A percentile compares a stretch with the other conserved stretches of the same genome.
Conservation (phyloP, 2,329 filamentous ascomycete genomes). For the Aspergillus ochraceoroseus region DNA sequence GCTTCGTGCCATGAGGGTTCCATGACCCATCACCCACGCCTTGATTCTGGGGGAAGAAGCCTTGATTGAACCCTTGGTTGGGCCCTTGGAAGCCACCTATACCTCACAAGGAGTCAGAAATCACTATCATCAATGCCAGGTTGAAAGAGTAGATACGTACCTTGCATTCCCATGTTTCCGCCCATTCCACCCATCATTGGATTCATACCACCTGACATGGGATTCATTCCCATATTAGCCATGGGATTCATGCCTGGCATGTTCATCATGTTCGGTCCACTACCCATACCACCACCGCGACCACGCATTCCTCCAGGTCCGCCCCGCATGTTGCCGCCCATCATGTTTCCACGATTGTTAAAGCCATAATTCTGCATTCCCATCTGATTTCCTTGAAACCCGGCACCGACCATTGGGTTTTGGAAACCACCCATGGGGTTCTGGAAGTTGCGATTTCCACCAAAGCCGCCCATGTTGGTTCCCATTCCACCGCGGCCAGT, state of each 20-base stretch:
- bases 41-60: conserved; percentile 60
- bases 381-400: conserved; percentile 44
- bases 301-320: conserved; percentile 56
- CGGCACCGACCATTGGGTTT: conserved; percentile 45
- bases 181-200: conserved; percentile 52
- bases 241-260: conserved; percentile 52
- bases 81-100: conserved; percentile 62
- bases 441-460: conserved; percentile 47
- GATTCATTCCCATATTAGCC: conserved; percentile 52
- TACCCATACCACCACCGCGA: conserved; percentile 56
- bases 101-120: conserved; percentile 24
- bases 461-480: conserved; percentile 50
- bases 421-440: conserved; percentile 42
- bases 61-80: conserved; percentile 66
- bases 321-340: conserved; percentile 50
- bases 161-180: conserved; percentile 47
- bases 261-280: conserved; percentile 48
- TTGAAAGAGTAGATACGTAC: conserved; percentile 31
- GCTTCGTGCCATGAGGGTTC: conserved; percentile 77
- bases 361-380: conserved; percentile 50
- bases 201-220: conserved; percentile 54
- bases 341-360: conserved; percentile 52
- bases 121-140: not conserved
- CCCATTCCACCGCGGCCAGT: conserved; percentile 28
- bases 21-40: conserved; percentile 58